Conservation (phyloP, 2,329 filamentous ascomycete species). For the Cytospora paraplurivora region DNA sequence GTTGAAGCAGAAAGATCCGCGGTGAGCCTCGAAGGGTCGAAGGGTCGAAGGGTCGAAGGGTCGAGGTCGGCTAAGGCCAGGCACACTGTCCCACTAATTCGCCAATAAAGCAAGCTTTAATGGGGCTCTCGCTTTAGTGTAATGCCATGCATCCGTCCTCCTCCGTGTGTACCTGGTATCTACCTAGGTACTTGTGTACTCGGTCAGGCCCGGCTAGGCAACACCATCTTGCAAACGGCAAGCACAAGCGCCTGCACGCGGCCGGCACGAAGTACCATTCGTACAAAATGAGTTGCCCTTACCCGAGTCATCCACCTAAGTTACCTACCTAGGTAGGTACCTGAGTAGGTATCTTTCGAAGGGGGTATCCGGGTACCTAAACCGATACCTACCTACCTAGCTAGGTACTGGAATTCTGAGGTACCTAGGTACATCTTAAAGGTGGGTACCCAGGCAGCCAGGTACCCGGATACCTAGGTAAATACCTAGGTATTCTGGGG, state of each 20-base stretch:
- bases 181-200: too few relatives aligned
- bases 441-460: not conserved
- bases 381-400: not conserved
- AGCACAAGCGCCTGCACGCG: not conserved
- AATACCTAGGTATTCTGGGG: not conserved
- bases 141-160: too few relatives aligned
- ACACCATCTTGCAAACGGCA: not conserved
- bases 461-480: not conserved
- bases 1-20: not conserved
- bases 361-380: too few relatives aligned
- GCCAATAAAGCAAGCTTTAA: too few relatives aligned
- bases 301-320: too few relatives aligned
- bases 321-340: not conserved
- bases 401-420: not conserved
- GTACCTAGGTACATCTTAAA: not conserved
- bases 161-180: too few relatives aligned
- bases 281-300: not conserved
- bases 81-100: too few relatives aligned
- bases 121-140: too few relatives aligned
- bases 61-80: too few relatives aligned
- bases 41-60: not conserved
- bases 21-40: not conserved
- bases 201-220: not conserved
- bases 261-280: not conserved
- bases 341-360: too few relatives aligned